These are phyloP conservation scores for Ceriops tagal DNA, from an alignment of 345 rosid genomes.

Conservation along the genomic window DNA sequence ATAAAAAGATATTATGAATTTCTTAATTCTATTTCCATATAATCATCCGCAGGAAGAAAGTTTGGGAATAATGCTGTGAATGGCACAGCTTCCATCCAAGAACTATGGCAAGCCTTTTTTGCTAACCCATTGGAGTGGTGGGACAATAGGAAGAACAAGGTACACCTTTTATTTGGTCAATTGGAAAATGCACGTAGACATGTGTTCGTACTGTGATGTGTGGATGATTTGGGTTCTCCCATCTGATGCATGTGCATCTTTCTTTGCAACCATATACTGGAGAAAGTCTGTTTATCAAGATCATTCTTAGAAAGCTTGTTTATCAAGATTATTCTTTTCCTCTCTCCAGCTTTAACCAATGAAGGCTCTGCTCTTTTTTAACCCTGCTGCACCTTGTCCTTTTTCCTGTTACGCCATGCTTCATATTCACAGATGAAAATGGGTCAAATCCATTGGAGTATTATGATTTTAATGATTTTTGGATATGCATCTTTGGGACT, in stretches of 20 bases:
- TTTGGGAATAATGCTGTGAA: conserved; percentile 27
- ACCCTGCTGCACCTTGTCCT: not conserved
- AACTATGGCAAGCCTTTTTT: conserved; percentile 63
- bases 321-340: too few species aligned
- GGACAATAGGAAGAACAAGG: conserved; percentile 70
- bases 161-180: conserved; percentile 9
- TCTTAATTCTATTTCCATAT: conserved; percentile 1
- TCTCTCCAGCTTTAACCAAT: too few species aligned
- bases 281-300: not conserved
- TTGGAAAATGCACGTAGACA: not conserved
- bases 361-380: too few species aligned
- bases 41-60: conserved; percentile 32
- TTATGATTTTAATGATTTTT: not conserved
- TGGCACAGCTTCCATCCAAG: conserved; percentile 29
- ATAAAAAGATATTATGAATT: not conserved
- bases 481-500: not conserved
- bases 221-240: not conserved
- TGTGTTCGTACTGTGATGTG: not conserved
- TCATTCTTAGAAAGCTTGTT: not conserved
- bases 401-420: too few species aligned
- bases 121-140: conserved; percentile 64
- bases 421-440: not conserved
- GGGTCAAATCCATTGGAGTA: not conserved
- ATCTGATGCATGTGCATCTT: not conserved
- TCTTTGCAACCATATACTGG: not conserved